Evolutionary conservation across 805 yeast species (phyloP).

Genomic region (Barnettozyma vustinii): DNA sequence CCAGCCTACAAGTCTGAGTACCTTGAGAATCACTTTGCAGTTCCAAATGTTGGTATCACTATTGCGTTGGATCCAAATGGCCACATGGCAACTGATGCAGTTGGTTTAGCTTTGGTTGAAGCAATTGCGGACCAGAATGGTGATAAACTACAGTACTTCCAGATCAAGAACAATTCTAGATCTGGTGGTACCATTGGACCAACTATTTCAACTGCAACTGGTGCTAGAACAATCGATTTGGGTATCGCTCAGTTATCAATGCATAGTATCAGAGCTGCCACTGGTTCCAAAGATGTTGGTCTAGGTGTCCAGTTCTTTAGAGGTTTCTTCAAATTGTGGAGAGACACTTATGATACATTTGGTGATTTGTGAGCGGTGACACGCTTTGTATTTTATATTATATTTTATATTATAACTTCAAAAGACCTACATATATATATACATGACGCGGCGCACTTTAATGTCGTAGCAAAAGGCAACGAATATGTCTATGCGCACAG

Average conservation of each 20-base stretch:
- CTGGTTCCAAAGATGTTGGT: constrained; percentile 74
- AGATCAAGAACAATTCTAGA: constrained; percentile 77
- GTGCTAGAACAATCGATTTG: constrained; percentile 71
- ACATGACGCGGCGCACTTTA: too few species aligned
- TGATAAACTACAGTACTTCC: constrained; percentile 74
- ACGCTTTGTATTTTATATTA: too few species aligned
- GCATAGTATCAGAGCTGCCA: constrained; percentile 82
- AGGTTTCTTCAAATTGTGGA: constrained; percentile 67
- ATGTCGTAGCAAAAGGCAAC: too few species aligned
- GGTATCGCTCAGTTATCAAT: constrained; percentile 82
- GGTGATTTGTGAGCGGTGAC: constrained; percentile 38
- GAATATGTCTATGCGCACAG: too few species aligned
- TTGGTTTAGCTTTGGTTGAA: constrained; percentile 64
- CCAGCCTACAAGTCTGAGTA: constrained; percentile 71
- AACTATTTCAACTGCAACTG: constrained; percentile 53
- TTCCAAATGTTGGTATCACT: constrained; percentile 72
- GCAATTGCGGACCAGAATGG: constrained; percentile 61
- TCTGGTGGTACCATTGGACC: constrained; percentile 92
- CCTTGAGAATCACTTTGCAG: constrained; percentile 72
- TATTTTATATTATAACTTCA: too few species aligned
- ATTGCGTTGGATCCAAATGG: constrained; percentile 74
- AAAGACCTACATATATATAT: too few species aligned
- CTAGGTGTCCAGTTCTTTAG: constrained; percentile 67
- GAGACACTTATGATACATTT: constrained; percentile 47
- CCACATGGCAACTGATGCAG: constrained; percentile 77